Evolutionary conservation across 2,329 filamentous ascomycete genomes (phyloP), one percentile per base, ranked within the genome.

Genomic region (Mollisiaceae sp.): DNA sequence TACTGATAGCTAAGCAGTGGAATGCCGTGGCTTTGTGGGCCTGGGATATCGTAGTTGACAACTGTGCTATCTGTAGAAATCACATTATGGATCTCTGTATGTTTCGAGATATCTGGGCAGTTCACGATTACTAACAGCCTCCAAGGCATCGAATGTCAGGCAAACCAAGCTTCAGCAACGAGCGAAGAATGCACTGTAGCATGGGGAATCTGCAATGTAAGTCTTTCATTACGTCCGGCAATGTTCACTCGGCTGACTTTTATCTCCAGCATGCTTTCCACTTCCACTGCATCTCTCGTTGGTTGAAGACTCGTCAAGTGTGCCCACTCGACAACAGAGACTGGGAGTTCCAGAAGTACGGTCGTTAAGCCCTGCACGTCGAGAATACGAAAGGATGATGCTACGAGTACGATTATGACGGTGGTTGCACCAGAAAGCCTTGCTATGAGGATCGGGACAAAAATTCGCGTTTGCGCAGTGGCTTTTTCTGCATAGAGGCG

Each of bases 291-390:
- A 99, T 99, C 77, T 98, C 95, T 14, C 88, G 95, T 80, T 99
- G 95, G 95, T 84, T 99, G 66, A 99, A 99, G 85, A 97, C 95
- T n/a, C 90, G 95, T 77, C 95, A 98, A 78, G 95, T 99, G 59
- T 99, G 95, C 77, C 95, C 95, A 18, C 84, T 99, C 54, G 95
- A 99, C 82, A 99, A 99, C 82, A 86, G 94, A 74, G 95, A 99
- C 80, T 99, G 95, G 95, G 95, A 99, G 78, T 99, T 98, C 84
- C 95, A 99, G 81, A 99, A 98, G 80, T 99, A 99, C 78, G 95
- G 95, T 71, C 86, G 87, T 72, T 89, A 79, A 78, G 43, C 8
- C 6, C 32, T 59, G 47, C 20, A 11, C 15, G 36, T 41, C 39
- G 36, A 11, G 41, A 18, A 35, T 43, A 60, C 18, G 43, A 41